These are phyloP conservation scores for Euphorbia lathyris DNA, from an alignment of 345 rosid genomes.

Conservation along the genomic window DNA sequence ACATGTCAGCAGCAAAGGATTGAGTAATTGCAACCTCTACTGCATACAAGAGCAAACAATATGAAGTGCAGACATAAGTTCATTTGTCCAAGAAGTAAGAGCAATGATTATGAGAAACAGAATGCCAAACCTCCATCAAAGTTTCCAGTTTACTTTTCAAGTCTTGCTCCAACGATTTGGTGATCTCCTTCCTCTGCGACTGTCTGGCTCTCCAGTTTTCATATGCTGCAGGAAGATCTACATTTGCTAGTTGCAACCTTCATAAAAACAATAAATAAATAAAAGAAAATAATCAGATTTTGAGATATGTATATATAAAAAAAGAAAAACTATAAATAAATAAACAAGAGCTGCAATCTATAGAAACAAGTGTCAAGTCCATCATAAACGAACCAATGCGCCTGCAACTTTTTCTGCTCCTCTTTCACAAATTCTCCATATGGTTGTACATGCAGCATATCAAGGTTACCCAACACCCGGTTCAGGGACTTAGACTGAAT, in stretches of 20 bases:
- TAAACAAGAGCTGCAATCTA: background rate
- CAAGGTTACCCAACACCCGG: conserved; percentile 66
- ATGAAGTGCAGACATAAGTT: background rate
- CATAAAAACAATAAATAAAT: conserved; percentile 10
- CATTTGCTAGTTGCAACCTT: conserved; percentile 67
- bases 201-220: conserved; percentile 59
- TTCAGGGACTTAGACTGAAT: conserved; percentile 69
- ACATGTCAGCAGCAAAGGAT: background rate
- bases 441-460: conserved; percentile 66
- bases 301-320: conserved; percentile 15
- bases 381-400: conserved; percentile 67
- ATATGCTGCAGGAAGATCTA: conserved; percentile 71
- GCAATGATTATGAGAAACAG: background rate
- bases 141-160: conserved; percentile 41
- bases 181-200: conserved; percentile 44
- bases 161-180: conserved; percentile 59
- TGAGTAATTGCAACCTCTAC: background rate
- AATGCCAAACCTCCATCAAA: conserved; percentile 47
- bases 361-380: conserved; percentile 21
- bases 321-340: background rate
- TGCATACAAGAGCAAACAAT: conserved; percentile 6
- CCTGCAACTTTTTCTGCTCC: conserved; percentile 71
- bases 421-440: conserved; percentile 88
- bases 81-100: background rate
- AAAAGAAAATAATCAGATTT: background rate